Conservation (phyloP, 2,329 filamentous ascomycete species). For the Colletotrichum brevisporum region DNA sequence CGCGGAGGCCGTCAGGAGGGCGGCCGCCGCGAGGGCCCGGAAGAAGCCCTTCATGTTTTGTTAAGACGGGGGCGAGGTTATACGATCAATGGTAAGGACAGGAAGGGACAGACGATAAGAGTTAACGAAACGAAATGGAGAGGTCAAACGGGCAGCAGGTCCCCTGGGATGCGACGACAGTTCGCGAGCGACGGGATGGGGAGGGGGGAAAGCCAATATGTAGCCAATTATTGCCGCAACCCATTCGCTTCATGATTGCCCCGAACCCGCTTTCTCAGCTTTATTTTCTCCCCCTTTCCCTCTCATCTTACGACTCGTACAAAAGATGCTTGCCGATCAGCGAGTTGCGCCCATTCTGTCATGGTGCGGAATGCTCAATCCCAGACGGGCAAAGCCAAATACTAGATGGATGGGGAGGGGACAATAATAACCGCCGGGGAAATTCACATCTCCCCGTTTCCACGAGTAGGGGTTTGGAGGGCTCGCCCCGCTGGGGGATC, state of each 20-base stretch:
- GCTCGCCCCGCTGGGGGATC: slow-evolving; percentile 11
- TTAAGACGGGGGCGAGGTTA: not conserved
- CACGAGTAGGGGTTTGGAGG: slow-evolving; percentile 27
- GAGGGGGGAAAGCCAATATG: slow-evolving; percentile 7
- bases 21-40: slow-evolving; percentile 16
- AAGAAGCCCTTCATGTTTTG: slow-evolving; percentile 27
- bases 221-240: slow-evolving; percentile 4
- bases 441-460: slow-evolving; percentile 27
- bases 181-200: not conserved
- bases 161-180: not conserved
- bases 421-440: slow-evolving; percentile 14
- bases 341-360: not conserved
- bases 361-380: slow-evolving; percentile 13
- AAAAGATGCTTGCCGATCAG: not conserved
- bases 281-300: not conserved
- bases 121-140: not conserved
- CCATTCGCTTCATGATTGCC: slow-evolving; percentile 18
- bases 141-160: not conserved
- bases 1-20: slow-evolving; percentile 13
- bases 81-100: slow-evolving; percentile 15
- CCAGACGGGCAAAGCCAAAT: slow-evolving; percentile 11
- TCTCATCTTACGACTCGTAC: not conserved
- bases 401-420: not conserved
- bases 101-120: not conserved
- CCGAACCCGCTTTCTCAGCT: slow-evolving; percentile 11